Conservation (phyloP, 2,329 filamentous ascomycete species). For the Arthrobotrys sinensis region DNA sequence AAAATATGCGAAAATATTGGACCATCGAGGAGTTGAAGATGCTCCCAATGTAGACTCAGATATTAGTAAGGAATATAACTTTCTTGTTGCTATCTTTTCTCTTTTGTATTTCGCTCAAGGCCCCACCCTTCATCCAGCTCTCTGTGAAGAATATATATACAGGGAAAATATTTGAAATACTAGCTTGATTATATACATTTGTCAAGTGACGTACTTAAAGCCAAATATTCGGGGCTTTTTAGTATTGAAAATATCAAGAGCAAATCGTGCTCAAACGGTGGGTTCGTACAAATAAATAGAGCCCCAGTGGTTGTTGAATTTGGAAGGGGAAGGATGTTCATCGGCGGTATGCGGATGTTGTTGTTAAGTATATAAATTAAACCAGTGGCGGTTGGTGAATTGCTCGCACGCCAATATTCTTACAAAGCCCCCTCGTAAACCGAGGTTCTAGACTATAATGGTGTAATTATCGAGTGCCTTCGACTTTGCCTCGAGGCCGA, state of each 20-base stretch:
- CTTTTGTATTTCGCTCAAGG: background rate
- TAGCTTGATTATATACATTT: slow-evolving; percentile 46
- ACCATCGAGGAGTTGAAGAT: slow-evolving; percentile 74
- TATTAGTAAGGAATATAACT: background rate
- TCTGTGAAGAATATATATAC: slow-evolving; percentile 23
- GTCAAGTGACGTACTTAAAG: slow-evolving; percentile 15
- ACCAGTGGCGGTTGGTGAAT: background rate
- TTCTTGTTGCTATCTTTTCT: background rate
- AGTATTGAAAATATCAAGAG: background rate
- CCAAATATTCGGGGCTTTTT: background rate
- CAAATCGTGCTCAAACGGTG: background rate
- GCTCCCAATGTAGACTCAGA: slow-evolving; percentile 43
- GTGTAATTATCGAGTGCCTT: slow-evolving; percentile 54
- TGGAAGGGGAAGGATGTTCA: background rate
- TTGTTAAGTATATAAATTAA: background rate
- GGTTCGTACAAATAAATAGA: no score
- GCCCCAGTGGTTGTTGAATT: no score
- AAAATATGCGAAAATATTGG: slow-evolving; percentile 92
- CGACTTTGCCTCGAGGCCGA: slow-evolving; percentile 50
- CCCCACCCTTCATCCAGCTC: background rate
- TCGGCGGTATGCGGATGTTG: background rate
- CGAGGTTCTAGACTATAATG: slow-evolving; percentile 11
- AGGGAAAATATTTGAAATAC: slow-evolving; percentile 33
- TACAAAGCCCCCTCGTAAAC: no score
- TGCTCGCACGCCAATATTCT: background rate